Evolutionary conservation across 2,329 filamentous ascomycete genomes (phyloP).

Genomic region (Neonectria coccinea): DNA sequence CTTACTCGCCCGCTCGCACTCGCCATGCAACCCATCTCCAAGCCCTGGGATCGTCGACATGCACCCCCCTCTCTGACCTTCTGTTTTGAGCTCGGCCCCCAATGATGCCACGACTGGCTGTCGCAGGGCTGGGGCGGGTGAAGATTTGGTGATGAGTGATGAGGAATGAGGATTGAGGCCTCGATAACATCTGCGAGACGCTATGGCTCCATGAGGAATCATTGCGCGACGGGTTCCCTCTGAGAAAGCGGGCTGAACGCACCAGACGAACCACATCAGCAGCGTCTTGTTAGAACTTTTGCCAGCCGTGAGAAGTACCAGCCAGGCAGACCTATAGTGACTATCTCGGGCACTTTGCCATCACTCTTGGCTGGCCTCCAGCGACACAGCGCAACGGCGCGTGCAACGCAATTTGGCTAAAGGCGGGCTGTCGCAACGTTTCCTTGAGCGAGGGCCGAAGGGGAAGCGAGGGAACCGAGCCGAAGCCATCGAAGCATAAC

Average conservation of each 20-base stretch:
- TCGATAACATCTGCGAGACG: not conserved
- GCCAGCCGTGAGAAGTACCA: not conserved
- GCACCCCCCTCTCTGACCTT: constrained; percentile 10
- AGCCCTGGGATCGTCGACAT: not conserved
- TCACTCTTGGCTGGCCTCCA: constrained; percentile 9
- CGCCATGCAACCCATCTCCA: constrained; percentile 8
- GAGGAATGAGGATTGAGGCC: constrained; percentile 4
- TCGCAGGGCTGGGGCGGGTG: constrained; percentile 14
- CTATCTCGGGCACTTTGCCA: constrained; percentile 20
- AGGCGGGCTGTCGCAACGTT: not conserved
- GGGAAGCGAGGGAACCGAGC: not conserved
- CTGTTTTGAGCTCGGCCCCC: constrained; percentile 19
- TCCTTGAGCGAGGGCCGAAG: not conserved
- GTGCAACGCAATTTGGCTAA: constrained; percentile 19
- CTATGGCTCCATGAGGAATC: constrained; percentile 6
- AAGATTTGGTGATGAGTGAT: constrained; percentile 12
- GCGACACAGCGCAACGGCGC: not conserved
- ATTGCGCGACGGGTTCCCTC: constrained; percentile 16
- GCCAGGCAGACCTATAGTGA: no score
- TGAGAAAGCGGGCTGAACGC: not conserved
- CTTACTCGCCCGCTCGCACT: constrained; percentile 14
- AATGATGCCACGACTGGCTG: constrained; percentile 14
- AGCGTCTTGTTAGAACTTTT: not conserved
- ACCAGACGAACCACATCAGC: not conserved
- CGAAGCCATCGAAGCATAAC: not conserved